phyloP scores from a whole-genome alignment of 176 grass and related monocot genomes.

The Triticum monococcum region DNA sequence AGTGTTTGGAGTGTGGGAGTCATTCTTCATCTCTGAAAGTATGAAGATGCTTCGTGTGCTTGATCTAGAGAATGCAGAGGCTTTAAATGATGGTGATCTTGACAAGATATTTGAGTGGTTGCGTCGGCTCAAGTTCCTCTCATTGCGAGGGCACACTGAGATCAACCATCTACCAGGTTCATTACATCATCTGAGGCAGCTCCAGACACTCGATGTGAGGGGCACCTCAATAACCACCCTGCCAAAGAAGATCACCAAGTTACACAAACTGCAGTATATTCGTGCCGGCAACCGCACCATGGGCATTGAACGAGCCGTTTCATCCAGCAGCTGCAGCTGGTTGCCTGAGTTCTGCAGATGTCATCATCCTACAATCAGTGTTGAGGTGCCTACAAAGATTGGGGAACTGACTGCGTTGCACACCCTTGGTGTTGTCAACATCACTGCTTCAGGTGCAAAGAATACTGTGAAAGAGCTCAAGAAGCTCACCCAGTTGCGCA shows the following conservation, averaged over 20 bases:
- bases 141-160: neutral
- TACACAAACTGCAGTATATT: slow-evolving; percentile 11
- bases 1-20: neutral
- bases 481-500: slow-evolving; percentile 16
- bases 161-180: neutral
- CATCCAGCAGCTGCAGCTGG: neutral
- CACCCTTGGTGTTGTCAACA: neutral
- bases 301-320: too few species aligned
- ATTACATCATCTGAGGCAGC: neutral
- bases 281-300: neutral
- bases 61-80: slow-evolving; percentile 12
- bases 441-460: neutral
- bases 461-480: neutral
- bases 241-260: neutral
- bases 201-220: slow-evolving; percentile 23
- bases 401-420: neutral
- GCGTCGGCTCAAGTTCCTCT: slow-evolving; percentile 35
- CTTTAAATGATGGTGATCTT: neutral
- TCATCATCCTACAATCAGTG: neutral
- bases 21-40: neutral
- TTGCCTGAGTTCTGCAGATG: too few species aligned
- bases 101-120: neutral
- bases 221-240: neutral
- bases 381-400: neutral
- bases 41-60: slow-evolving; percentile 42